Evolutionary conservation across 2,329 filamentous ascomycete species (phyloP), one percentile per base, ranked within the genome.

Genomic region (Sclerotinia borealis): DNA sequence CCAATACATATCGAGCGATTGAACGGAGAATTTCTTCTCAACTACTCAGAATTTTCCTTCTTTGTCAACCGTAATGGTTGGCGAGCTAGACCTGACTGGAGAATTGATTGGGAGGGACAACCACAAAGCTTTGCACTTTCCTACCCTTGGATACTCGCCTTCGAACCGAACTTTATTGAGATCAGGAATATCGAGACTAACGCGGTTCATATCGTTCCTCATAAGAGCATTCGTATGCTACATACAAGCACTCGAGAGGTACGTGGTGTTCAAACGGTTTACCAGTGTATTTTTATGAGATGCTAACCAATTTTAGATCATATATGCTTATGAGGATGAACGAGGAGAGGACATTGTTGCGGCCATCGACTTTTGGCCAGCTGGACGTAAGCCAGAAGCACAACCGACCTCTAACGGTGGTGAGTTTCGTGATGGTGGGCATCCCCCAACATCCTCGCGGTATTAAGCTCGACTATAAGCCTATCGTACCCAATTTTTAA

Each of bases 11-110:
- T 99, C 69, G 96, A 99, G 77, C 90, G 95, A 51, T 88, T 98
- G 74, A 96, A 96, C 70, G 93, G 93, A 75, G 95, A 99, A 75
- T 99, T 99, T 81, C 77, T 99, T 70, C 87, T 99, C 68, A 98
- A 97, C 77, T 99, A 99, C 79, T 95, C 92, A 5, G 95, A 99
- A 76, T 99, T 97, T 77, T 96, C 92, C 15, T 99, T 99, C 85
- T 99, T 98, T 73, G 95, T 99, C 74, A 98, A 99, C 77, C 87
- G 95, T 72, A 98, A 99, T 76, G 95, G 95, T 43, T 99, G 95
- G 95, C 87, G 95, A 67, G 93, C 93, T 61, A 85, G 93, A 72
- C 92, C 93, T 6, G 95, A 99, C 76, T 99, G 95, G 95, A 88
- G 90, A 72, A 96, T 99, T 73, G 90, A 93, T 68, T 99, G 95